These are phyloP conservation scores for Pseudoturritis turrita DNA, from an alignment of 345 rosid genomes.

Conservation along the genomic window DNA sequence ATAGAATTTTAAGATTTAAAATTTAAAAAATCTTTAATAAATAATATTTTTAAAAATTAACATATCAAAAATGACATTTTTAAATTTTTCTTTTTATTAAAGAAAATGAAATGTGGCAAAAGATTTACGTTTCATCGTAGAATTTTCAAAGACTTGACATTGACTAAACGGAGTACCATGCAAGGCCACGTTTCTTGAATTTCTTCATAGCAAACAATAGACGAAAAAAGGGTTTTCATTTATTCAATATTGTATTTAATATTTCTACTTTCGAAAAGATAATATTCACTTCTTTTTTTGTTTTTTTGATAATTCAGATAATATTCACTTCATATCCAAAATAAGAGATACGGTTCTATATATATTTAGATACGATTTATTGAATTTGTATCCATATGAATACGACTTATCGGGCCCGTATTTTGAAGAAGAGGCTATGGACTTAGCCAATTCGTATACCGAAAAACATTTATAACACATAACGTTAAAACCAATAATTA, in stretches of 20 bases:
- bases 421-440: slow-evolving; percentile 7
- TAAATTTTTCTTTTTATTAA: no score
- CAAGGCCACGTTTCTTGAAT: slow-evolving; percentile 23
- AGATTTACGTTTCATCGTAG: neutral
- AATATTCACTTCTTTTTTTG: slow-evolving; percentile 16
- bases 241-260: neutral
- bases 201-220: slow-evolving; percentile 3
- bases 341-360: slow-evolving; percentile 25
- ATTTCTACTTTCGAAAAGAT: slow-evolving; percentile 12
- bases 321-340: slow-evolving; percentile 13
- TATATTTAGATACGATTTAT: slow-evolving; percentile 15
- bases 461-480: slow-evolving; percentile 17
- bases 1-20: no score
- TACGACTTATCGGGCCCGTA: slow-evolving; percentile 29
- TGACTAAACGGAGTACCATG: slow-evolving; percentile 4
- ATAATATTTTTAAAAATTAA: no score
- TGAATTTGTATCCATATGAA: slow-evolving; percentile 21
- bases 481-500: slow-evolving; percentile 6
- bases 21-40: no score
- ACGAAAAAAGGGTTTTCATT: neutral
- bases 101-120: slow-evolving; percentile 14
- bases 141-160: slow-evolving; percentile 17
- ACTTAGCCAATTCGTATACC: slow-evolving; percentile 10
- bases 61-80: no score
- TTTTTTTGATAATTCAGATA: no score